A percentile compares a stretch with the other conserved stretches of the same genome.
phyloP scores from a whole-genome alignment of 2,329 filamentous ascomycete species.

The Xylariaceae sp. region DNA sequence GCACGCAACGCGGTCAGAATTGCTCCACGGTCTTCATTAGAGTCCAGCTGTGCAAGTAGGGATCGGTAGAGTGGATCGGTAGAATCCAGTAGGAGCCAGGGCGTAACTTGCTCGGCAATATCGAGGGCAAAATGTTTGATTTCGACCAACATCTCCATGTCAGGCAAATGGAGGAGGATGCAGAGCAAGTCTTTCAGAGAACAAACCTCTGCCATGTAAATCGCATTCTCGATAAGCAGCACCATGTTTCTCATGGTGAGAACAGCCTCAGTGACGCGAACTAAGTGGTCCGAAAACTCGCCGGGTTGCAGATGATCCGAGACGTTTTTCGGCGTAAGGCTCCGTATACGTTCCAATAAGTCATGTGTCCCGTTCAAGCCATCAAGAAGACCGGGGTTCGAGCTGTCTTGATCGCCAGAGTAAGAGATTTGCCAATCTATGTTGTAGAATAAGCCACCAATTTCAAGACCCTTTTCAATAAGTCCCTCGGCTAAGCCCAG shows the following conservation, averaged over 20 bases:
- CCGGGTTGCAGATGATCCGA: slow-evolving; percentile 67
- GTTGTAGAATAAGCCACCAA: slow-evolving; percentile 74
- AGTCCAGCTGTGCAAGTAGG: slow-evolving; percentile 58
- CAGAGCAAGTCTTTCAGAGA: slow-evolving; percentile 76
- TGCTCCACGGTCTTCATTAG: slow-evolving; percentile 66
- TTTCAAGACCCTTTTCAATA: slow-evolving; percentile 74
- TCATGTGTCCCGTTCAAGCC: slow-evolving; percentile 63
- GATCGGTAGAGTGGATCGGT: slow-evolving; percentile 75
- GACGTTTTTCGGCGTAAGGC: slow-evolving; percentile 53
- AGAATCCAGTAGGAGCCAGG: slow-evolving; percentile 65
- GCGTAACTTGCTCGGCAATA: slow-evolving; percentile 84
- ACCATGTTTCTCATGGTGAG: slow-evolving; percentile 93
- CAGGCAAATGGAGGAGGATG: slow-evolving; percentile 72
- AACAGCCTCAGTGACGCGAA: slow-evolving; percentile 77
- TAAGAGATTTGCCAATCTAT: slow-evolving; percentile 77
- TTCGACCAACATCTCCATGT: slow-evolving; percentile 67
- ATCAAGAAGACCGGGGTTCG: slow-evolving; percentile 46
- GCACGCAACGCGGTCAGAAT: slow-evolving; percentile 76
- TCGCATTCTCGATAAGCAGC: slow-evolving; percentile 83
- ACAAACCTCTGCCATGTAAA: slow-evolving; percentile 68
- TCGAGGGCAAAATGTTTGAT: slow-evolving; percentile 88
- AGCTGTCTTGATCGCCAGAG: slow-evolving; percentile 46
- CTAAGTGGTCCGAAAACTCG: slow-evolving; percentile 63
- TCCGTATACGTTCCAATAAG: slow-evolving; percentile 65
- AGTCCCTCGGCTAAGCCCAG: slow-evolving; percentile 82